Conservation (phyloP, 192 early-diverging fungal genomes). For the Coemansia reversa region DNA sequence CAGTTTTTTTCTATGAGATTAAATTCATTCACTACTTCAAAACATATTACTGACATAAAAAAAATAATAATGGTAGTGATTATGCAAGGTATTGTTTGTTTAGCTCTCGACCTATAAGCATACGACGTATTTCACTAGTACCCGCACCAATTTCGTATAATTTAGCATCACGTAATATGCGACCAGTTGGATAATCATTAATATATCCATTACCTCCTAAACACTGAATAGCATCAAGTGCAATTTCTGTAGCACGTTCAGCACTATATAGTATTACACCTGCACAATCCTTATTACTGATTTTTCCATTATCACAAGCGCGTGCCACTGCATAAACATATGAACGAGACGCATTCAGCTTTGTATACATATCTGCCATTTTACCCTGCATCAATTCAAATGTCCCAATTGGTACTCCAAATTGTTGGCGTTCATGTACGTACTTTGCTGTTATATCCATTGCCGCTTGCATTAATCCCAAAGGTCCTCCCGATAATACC, state of each 20-base stretch:
- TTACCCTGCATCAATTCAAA: constrained; percentile 96
- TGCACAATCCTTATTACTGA: constrained; percentile 90
- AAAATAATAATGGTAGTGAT: neutral
- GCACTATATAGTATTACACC: constrained; percentile 92
- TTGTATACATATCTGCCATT: constrained; percentile 97
- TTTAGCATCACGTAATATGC: constrained; percentile 89
- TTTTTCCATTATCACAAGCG: constrained; percentile 76
- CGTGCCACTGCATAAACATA: constrained; percentile 90
- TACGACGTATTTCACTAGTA: constrained; percentile 88
- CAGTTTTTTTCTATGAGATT: neutral
- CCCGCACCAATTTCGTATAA: constrained; percentile 97
- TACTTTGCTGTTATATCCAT: constrained; percentile 83
- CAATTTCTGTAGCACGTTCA: constrained; percentile 90
- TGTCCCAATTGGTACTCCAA: constrained; percentile 78
- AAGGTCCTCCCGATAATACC: constrained; percentile 85
- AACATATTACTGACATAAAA: neutral
- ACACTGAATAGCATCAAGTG: constrained; percentile 91
- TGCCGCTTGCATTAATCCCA: constrained; percentile 88
- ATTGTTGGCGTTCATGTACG: constrained; percentile 85
- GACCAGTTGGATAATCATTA: constrained; percentile 86
- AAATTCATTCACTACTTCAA: neutral
- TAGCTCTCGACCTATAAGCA: constrained; percentile 85
- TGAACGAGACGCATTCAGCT: constrained; percentile 82
- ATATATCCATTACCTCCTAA: constrained; percentile 95
- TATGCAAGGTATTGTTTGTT: constrained; percentile 61